Base-by-base conservation (phyloP, 1,284 basidiomycete species). In the Boletus calvinii region DNA sequence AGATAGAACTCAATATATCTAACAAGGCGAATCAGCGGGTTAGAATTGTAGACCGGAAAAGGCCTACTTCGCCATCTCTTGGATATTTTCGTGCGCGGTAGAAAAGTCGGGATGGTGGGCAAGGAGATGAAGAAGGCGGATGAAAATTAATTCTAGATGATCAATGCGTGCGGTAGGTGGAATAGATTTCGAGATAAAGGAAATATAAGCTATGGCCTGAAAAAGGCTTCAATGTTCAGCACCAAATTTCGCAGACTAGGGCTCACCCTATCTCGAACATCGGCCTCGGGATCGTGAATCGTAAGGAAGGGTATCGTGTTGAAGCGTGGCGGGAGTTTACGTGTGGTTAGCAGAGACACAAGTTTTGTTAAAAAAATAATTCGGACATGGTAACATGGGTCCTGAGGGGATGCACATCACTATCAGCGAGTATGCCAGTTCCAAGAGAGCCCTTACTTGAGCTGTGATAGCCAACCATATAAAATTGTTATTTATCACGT, bases 61-160 rank as follows among this genome's bases (percentile, higher is more conserved):
- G 18, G 17, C 79, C 47, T 64, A 89, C 86, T 85, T 89, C 4
- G 86, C 82, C 59, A 89, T 83, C 56, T 89, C 87, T 40, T 83
- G 76, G 26, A 93, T 67, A 30, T 81, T 81, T 44, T 86, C 84
- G 38, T 81, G 77, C 6, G 73, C 72, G 18, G 76, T 73, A 40
- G 75, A 77, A 63, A 94, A 94, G 70, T 99, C 96, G 2, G 96
- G 95, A 70, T 99, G 96, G 66, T 97, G 94, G 0, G 94, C 90
- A 2, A 99, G 76, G 1, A 96, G 70, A 64, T 95, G 90, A 6
- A 99, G 75, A 13, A 98, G 72, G 5, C 94, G 85, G 30, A 94
- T 83, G 61, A 98, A 90, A 1, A 88, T 82, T 53, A 87, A 74
- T 65, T 98, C 96, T 52, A 96, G 80, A 42, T 83, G 72, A 22